Conservation (phyloP, 371 early-diverging fungal species). For the Mucor indicus region DNA sequence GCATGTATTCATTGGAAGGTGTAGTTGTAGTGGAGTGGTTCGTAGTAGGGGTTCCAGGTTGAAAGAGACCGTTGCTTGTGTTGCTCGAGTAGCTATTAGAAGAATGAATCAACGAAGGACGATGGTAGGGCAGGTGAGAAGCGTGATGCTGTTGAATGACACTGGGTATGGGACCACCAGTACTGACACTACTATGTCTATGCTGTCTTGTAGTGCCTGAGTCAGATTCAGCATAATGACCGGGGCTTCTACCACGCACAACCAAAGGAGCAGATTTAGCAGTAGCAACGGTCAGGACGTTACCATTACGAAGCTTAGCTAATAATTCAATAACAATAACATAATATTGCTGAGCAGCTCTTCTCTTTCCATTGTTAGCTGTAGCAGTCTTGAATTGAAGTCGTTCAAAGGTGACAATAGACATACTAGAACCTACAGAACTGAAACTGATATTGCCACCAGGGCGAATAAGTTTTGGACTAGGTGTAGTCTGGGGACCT, state of each 20-base stretch:
- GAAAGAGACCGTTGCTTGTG: no score
- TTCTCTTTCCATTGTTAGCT: constrained; percentile 84
- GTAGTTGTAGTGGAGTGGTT: no score
- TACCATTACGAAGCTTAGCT: constrained; percentile 53
- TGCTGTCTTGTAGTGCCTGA: no score
- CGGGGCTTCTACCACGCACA: constrained; percentile 89
- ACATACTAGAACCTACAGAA: constrained; percentile 38
- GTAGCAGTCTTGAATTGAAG: constrained; percentile 93
- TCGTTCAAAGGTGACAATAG: constrained; percentile 78
- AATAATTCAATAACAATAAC: constrained; percentile 62
- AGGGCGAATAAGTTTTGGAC: constrained; percentile 53
- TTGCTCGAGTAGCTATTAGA: no score
- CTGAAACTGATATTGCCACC: constrained; percentile 52
- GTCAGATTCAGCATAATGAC: constrained; percentile 75
- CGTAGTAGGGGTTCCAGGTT: no score
- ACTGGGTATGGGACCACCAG: no score
- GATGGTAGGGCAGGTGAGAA: no score
- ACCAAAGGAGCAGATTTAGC: constrained; percentile 75
- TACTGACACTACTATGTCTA: no score
- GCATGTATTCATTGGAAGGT: no score
- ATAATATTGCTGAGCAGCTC: constrained; percentile 88
- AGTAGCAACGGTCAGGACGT: constrained; percentile 55
- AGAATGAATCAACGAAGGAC: no score
- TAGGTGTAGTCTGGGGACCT: constrained; percentile 78
- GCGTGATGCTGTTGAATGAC: no score